These are phyloP conservation scores for Plantago lanceolata DNA, from an alignment of 305 asterid species.

Conservation along the genomic window DNA sequence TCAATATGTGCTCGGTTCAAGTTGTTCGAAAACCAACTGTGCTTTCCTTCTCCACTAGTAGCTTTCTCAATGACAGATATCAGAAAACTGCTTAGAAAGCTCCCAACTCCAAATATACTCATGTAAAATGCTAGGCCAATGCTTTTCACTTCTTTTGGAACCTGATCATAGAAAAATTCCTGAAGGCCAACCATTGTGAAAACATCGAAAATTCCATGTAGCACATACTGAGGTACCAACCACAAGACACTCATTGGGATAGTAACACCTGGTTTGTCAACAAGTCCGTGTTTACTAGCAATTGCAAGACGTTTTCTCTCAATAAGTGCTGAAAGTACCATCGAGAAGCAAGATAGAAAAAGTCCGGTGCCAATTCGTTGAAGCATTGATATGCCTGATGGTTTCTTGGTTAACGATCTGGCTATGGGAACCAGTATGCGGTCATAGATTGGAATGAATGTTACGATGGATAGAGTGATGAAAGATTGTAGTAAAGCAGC, in stretches of 20 bases:
- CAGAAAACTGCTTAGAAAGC: slow-evolving; percentile 33
- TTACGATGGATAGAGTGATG: slow-evolving; percentile 15
- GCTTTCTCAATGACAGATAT: slow-evolving; percentile 25
- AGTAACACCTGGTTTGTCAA: slow-evolving; percentile 27
- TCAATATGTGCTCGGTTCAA: slow-evolving; percentile 40
- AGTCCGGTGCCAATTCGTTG: slow-evolving; percentile 50
- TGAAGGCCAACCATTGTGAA: slow-evolving; percentile 46
- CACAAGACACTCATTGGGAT: slow-evolving; percentile 47
- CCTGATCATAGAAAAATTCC: slow-evolving; percentile 53
- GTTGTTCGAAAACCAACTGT: slow-evolving; percentile 46
- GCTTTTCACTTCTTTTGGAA: slow-evolving; percentile 42
- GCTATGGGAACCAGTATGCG: slow-evolving; percentile 35
- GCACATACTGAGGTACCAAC: slow-evolving; percentile 48
- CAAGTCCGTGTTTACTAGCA: slow-evolving; percentile 31
- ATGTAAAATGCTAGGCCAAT: slow-evolving; percentile 39
- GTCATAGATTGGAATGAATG: slow-evolving; percentile 32
- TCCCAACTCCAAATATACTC: slow-evolving; percentile 36
- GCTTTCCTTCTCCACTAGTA: slow-evolving; percentile 23
- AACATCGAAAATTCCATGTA: slow-evolving; percentile 37
- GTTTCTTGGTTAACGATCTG: slow-evolving; percentile 32
- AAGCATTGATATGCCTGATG: slow-evolving; percentile 45
- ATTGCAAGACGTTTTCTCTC: slow-evolving; percentile 39
- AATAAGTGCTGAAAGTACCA: slow-evolving; percentile 36
- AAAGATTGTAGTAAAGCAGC: slow-evolving; percentile 34
- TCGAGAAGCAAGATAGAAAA: slow-evolving; percentile 28